Conservation (phyloP, 2,329 filamentous ascomycete genomes). For the Boeremia lycopersici region DNA sequence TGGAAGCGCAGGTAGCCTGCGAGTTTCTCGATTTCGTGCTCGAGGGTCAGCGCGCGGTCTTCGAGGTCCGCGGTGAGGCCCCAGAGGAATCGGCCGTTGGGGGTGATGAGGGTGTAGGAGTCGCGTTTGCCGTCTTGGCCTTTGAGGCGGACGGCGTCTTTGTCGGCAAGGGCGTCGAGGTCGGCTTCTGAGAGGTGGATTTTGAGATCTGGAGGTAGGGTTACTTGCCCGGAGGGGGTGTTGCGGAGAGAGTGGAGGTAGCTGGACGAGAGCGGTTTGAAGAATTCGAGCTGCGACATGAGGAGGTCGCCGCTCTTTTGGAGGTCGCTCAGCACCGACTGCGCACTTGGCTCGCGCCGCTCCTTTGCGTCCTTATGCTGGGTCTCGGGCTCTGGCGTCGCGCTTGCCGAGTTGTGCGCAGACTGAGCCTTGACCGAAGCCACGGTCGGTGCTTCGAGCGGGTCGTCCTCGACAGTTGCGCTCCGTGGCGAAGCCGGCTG, state of each 20-base stretch:
- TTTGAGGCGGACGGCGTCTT: constrained; percentile 54
- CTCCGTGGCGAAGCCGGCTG: constrained; percentile 40
- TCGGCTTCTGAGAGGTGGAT: constrained; percentile 50
- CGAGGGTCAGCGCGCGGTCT: constrained; percentile 71
- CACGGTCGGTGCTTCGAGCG: constrained; percentile 21
- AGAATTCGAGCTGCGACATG: constrained; percentile 49
- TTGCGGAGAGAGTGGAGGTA: constrained; percentile 39
- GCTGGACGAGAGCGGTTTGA: constrained; percentile 49
- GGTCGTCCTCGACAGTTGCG: constrained; percentile 36
- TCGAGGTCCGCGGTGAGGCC: constrained; percentile 73
- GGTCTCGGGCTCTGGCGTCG: constrained; percentile 28
- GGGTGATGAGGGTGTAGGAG: constrained; percentile 72
- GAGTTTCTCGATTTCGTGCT: constrained; percentile 53
- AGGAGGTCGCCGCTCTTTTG: constrained; percentile 48
- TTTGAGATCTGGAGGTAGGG: constrained; percentile 44
- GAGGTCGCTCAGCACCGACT: constrained; percentile 48
- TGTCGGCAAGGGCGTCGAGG: constrained; percentile 60
- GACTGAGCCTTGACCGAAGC: constrained; percentile 26
- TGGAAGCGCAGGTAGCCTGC: constrained; percentile 40
- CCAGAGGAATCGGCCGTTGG: constrained; percentile 76
- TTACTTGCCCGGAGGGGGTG: constrained; percentile 22
- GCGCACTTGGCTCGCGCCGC: constrained; percentile 38
- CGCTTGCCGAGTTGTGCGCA: constrained; percentile 26
- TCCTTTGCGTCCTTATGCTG: constrained; percentile 39
- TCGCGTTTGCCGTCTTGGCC: constrained; percentile 52